These are phyloP conservation scores for Cercospora sesami DNA, from an alignment of 2,329 filamentous ascomycete genomes.

Conservation along the genomic window DNA sequence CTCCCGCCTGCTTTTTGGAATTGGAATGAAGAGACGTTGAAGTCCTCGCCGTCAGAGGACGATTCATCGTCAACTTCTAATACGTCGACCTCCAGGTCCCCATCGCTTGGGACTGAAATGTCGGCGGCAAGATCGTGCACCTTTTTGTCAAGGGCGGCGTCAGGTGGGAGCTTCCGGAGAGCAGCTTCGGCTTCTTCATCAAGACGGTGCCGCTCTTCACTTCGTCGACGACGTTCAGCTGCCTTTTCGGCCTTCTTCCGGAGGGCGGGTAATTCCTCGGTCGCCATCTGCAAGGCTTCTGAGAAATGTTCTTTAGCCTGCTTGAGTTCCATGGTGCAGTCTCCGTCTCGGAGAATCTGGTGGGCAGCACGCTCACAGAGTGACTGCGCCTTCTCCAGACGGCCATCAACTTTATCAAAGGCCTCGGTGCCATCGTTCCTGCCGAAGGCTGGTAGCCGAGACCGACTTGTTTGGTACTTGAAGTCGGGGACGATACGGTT, in stretches of 20 bases:
- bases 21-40: constrained; percentile 22
- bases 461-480: constrained; percentile 35
- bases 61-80: constrained; percentile 27
- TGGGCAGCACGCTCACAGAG: constrained; percentile 86
- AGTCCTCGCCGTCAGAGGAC: constrained; percentile 21
- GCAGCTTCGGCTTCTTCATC: constrained; percentile 26
- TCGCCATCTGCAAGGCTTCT: constrained; percentile 59
- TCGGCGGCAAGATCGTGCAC: constrained; percentile 13
- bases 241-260: constrained; percentile 29
- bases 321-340: constrained; percentile 74
- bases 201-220: constrained; percentile 28
- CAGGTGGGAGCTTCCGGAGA: constrained; percentile 3
- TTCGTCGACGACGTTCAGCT: constrained; percentile 27
- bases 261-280: constrained; percentile 30
- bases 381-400: constrained; percentile 74
- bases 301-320: constrained; percentile 66
- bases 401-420: constrained; percentile 70
- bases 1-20: constrained; percentile 6
- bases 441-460: constrained; percentile 16
- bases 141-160: not conserved
- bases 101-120: constrained; percentile 16
- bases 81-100: constrained; percentile 24
- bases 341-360: constrained; percentile 82
- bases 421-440: constrained; percentile 28
- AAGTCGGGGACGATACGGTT: constrained; percentile 35